Evolutionary conservation across 495 filamentous ascomycete genomes (phyloP).

Genomic region (Penicillium ucsense): DNA sequence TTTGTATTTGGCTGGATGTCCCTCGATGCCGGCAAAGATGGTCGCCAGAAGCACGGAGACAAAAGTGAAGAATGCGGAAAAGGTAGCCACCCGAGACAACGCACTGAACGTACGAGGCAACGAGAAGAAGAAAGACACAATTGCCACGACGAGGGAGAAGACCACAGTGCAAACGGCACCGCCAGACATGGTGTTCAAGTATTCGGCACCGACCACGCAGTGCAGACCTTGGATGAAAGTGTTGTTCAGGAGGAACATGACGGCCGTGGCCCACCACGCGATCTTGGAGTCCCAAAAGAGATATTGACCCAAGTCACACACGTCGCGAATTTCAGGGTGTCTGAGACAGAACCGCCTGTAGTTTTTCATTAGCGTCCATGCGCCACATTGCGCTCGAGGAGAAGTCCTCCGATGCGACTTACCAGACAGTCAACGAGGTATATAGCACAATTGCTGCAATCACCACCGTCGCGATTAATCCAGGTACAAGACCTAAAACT

Average conservation of each 20-base stretch:
- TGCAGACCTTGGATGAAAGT: conserved; percentile 82
- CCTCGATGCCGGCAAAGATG: conserved; percentile 66
- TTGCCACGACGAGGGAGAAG: conserved; percentile 57
- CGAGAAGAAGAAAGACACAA: conserved; percentile 66
- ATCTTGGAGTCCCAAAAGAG: conserved; percentile 69
- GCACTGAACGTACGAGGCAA: conserved; percentile 72
- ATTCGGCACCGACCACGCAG: conserved; percentile 68
- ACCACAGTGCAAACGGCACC: conserved; percentile 59
- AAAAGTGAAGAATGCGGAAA: conserved; percentile 77
- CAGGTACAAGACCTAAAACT: conserved; percentile 75
- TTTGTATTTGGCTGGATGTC: conserved; percentile 51
- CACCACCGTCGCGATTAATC: conserved; percentile 70
- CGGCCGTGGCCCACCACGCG: conserved; percentile 74
- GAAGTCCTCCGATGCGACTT: conserved; percentile 8
- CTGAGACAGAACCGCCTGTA: conserved; percentile 71
- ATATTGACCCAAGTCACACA: conserved; percentile 86
- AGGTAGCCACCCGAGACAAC: conserved; percentile 63
- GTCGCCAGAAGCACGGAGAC: conserved; percentile 72
- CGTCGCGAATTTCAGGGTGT: conserved; percentile 78
- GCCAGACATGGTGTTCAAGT: conserved; percentile 73
- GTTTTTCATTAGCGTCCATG: background rate
- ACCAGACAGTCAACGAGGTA: conserved; percentile 76
- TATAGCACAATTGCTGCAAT: conserved; percentile 69
- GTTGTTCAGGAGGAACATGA: conserved; percentile 88
- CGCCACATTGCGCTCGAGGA: background rate